These are phyloP conservation scores for Trichoderma oligosporum DNA, from an alignment of 2,329 filamentous ascomycete species.

Conservation along the genomic window DNA sequence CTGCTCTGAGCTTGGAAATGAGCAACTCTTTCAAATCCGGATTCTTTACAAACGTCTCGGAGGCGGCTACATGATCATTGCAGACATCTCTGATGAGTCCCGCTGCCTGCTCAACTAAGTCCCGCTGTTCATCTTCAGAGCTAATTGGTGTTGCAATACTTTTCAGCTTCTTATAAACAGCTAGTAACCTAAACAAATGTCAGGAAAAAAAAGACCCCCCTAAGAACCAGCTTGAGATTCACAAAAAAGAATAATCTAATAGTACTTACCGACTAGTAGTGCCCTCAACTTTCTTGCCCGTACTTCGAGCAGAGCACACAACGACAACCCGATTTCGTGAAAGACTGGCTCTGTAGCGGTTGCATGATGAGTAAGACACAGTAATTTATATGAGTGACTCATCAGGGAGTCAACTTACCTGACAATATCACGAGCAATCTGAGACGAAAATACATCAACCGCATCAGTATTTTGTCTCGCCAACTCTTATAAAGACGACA, in stretches of 20 bases:
- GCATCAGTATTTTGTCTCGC: constrained; percentile 7
- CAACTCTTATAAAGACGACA: not conserved
- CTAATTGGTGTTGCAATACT: constrained; percentile 51
- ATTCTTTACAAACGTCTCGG: constrained; percentile 58
- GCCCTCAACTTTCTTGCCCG: constrained; percentile 87
- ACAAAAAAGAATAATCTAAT: not conserved
- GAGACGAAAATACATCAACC: not conserved
- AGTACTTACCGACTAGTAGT: constrained; percentile 83
- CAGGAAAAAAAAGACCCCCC: not conserved
- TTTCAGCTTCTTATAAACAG: constrained; percentile 56
- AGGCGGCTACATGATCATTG: constrained; percentile 74
- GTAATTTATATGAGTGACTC: not conserved
- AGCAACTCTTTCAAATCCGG: constrained; percentile 56
- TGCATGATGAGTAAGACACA: not conserved
- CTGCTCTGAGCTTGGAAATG: constrained; percentile 63
- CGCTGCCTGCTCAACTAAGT: constrained; percentile 62
- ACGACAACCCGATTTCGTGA: constrained; percentile 74
- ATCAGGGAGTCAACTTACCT: constrained; percentile 32
- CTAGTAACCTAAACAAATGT: constrained; percentile 48
- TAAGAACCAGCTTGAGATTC: not conserved
- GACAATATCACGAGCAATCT: constrained; percentile 44
- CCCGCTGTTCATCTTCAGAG: constrained; percentile 49
- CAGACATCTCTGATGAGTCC: constrained; percentile 76
- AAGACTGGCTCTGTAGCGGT: constrained; percentile 43
- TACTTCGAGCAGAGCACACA: constrained; percentile 93